These are phyloP conservation scores for Boletus sp. DNA, from an alignment of 1,284 basidiomycete species.

Conservation along the genomic window DNA sequence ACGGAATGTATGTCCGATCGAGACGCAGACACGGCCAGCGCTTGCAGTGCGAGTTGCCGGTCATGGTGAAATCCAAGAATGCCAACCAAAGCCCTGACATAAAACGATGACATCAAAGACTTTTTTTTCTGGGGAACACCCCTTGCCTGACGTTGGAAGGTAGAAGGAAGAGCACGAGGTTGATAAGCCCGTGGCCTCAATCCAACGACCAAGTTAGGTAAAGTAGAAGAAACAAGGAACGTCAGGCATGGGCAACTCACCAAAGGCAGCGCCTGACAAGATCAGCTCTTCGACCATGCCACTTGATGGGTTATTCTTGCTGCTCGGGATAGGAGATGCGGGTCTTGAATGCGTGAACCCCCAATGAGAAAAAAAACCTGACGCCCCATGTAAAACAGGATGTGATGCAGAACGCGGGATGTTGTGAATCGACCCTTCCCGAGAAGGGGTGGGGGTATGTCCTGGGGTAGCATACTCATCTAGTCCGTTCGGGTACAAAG, in stretches of 20 bases:
- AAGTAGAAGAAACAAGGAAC: neutral
- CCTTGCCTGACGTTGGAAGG: constrained; percentile 67
- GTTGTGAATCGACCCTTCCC: constrained; percentile 32
- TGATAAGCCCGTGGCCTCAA: constrained; percentile 65
- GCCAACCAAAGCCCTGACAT: constrained; percentile 57
- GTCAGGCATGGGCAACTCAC: constrained; percentile 32
- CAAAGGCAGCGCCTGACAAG: constrained; percentile 70
- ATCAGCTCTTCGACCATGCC: constrained; percentile 70
- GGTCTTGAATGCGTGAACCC: constrained; percentile 21
- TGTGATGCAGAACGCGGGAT: constrained; percentile 26
- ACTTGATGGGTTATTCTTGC: constrained; percentile 33
- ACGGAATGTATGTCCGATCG: constrained; percentile 66
- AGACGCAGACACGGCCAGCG: constrained; percentile 61
- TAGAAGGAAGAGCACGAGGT: constrained; percentile 70
- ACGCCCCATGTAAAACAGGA: constrained; percentile 23
- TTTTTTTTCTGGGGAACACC: neutral
- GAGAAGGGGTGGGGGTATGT: constrained; percentile 42
- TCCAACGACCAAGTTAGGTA: neutral
- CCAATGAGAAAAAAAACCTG: constrained; percentile 38
- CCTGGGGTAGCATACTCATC: constrained; percentile 49
- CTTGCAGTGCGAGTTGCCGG: constrained; percentile 59
- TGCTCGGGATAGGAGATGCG: constrained; percentile 15
- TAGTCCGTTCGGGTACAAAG: constrained; percentile 66
- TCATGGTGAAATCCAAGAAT: constrained; percentile 73
- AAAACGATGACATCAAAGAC: neutral